A percentile compares a stretch with the other conserved stretches of the same genome.
These are phyloP conservation scores for Graphium sp. DNA, from an alignment of 2,329 filamentous ascomycete species.

Conservation along the genomic window DNA sequence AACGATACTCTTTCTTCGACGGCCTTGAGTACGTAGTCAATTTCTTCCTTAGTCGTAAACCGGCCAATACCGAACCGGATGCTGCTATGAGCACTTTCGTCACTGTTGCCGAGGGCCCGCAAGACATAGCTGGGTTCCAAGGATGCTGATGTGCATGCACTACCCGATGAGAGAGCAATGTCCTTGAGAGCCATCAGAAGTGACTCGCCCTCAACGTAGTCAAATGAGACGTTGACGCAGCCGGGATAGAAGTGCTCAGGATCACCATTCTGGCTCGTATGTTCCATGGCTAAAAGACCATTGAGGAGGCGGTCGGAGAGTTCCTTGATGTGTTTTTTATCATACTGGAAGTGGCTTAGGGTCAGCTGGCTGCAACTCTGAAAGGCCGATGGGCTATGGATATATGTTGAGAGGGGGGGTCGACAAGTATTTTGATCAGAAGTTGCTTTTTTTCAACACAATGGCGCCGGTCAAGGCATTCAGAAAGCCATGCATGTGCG, in stretches of 20 bases:
- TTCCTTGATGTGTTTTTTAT: conserved; percentile 64
- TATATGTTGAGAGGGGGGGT: neutral
- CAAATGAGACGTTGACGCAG: conserved; percentile 96
- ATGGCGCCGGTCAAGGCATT: conserved; percentile 46
- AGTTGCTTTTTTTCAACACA: conserved; percentile 50
- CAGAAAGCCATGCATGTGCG: conserved; percentile 82
- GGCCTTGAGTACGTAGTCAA: conserved; percentile 93
- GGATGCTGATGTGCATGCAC: conserved; percentile 91
- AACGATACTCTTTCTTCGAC: conserved; percentile 84
- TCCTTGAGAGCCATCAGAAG: conserved; percentile 97
- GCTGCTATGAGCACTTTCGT: conserved; percentile 94
- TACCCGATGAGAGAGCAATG: conserved; percentile 90
- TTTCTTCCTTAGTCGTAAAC: conserved; percentile 88
- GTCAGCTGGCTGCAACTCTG: conserved; percentile 4
- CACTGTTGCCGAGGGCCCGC: conserved; percentile 83
- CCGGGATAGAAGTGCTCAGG: conserved; percentile 75
- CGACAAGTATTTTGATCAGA: conserved; percentile 27
- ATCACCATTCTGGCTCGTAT: conserved; percentile 83
- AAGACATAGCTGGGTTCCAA: conserved; percentile 94
- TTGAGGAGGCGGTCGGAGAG: conserved; percentile 73
- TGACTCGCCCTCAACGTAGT: conserved; percentile 95
- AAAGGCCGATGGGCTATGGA: neutral
- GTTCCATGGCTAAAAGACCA: conserved; percentile 76
- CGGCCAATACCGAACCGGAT: conserved; percentile 95
- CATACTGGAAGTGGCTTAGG: conserved; percentile 49